Base-by-base conservation (phyloP, 805 yeast genomes). In the Sugiyamaella valdiviana region DNA sequence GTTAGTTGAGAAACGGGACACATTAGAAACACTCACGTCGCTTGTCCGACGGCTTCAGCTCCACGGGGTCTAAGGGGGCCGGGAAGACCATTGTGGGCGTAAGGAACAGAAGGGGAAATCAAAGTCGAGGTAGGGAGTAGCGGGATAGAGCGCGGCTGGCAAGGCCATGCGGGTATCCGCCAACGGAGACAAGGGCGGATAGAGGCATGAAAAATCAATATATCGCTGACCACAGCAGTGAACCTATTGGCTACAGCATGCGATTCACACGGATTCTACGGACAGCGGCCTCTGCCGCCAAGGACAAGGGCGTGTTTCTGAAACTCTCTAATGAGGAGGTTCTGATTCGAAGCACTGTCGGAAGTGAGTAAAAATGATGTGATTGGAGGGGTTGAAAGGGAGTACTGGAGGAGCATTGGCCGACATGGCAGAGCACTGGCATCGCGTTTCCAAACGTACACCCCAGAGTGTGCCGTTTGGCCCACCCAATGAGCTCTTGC, bases 31-130 rank as follows among this genome's bases (percentile, higher is more conserved):
- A 43, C 51, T 5, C 35, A 48, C 51, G 44, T 38, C 43, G 38
- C 49, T 51, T 51, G 36, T 51, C 54, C 26, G 41, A 29, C 19
- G 54, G 49, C 43, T 51, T 47, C 19, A 51, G 21, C 42, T 36
- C 45, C 37, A 51, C 36, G 16, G 51, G 51, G 20, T 51, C 54
- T 49, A 51, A 36, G 6, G 51, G 50, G 21, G 23, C 44, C 12
- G 44, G 44, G 19, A 41, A 43, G 19, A 43, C 46, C 39, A 41
- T 41, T 26, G 32, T 26, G 29, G 6, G 32, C 14, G 32, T 26
- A 26, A 26, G 32, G 32, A 26, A 26, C n/a, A 26, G 32, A 26
- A n/a, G 9, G 32, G 32, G 32, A 26, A 26, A 26, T 12, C n/a
- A 26, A n/a, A 6, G 32, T 12, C 3, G 32, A 26, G 29, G 10